These are phyloP conservation scores for Debaryomyces sp. DNA, from an alignment of 1,139 yeast species.

Conservation along the genomic window DNA sequence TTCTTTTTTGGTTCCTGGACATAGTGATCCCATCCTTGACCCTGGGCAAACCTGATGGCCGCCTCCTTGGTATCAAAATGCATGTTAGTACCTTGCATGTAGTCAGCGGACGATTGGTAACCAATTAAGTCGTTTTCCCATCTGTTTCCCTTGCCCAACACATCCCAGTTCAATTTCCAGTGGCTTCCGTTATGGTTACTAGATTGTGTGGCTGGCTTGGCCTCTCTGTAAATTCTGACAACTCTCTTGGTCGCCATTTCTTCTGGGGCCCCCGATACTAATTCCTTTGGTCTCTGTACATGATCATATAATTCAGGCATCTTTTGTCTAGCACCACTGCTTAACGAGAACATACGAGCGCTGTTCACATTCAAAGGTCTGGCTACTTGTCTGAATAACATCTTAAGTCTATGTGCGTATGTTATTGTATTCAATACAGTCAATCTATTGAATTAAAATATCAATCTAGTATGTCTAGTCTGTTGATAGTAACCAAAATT, in stretches of 20 bases:
- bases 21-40: conserved; percentile 86
- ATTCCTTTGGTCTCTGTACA: conserved; percentile 49
- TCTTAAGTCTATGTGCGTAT: conserved; percentile 8
- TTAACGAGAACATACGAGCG: conserved; percentile 25
- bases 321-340: conserved; percentile 18
- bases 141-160: conserved; percentile 73
- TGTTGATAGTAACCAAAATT: conserved; percentile 8
- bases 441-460: background rate
- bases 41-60: conserved; percentile 78
- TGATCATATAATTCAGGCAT: conserved; percentile 24
- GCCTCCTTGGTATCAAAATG: conserved; percentile 76
- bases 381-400: conserved; percentile 26
- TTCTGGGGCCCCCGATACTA: conserved; percentile 79
- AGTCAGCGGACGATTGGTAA: conserved; percentile 79
- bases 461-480: background rate
- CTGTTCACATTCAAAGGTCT: conserved; percentile 17
- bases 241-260: conserved; percentile 65
- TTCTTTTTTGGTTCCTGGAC: conserved; percentile 81
- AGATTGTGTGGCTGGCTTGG: conserved; percentile 84
- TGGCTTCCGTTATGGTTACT: conserved; percentile 56
- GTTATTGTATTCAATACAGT: background rate
- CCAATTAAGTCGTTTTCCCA: conserved; percentile 94
- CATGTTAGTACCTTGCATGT: conserved; percentile 84
- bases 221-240: conserved; percentile 76
- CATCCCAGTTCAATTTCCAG: conserved; percentile 89